Evolutionary conservation across 1,284 basidiomycete genomes (phyloP), one percentile per base, ranked within the genome.

Genomic region (Somion occarium): DNA sequence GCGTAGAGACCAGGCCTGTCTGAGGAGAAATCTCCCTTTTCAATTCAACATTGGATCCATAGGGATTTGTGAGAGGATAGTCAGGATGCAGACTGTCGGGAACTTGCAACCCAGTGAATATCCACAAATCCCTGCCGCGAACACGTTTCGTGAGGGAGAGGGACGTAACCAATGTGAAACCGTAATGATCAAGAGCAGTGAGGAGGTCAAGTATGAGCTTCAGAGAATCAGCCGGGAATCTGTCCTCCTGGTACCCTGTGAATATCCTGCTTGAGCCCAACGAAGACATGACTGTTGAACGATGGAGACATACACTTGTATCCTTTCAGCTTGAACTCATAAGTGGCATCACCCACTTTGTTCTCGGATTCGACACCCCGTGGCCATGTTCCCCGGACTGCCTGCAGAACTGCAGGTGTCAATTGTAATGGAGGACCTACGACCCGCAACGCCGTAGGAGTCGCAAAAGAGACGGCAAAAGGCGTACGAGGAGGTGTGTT

Each of bases 321-420:
- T 15, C 87, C 88, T 59, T 86, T 88, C 50, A 90, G 71, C 62
- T 85, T 88, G 68, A 90, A 90, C 64, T 90, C 87, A 61, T 79
- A 90, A 15, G 79, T 79, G 49, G 78, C 77, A 27, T 85, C 80
- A 9, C 79, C 82, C 1, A 88, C 72, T 62, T 85, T 89, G 22
- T 22, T 24, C 66, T 90, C 87, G 1, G 80, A 80, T 5, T 83
- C 77, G 12, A 89, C 84, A 19, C 87, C 88, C 57, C 85, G 75
- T 18, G 88, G 87, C 88, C 87, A 90, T 18, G 88, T 79, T 9
- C 73, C 76, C 53, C 88, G 76, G 13, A 89, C 85, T n/a, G 85
- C 83, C 61, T 85, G 82, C 19, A 90, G 72, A 51, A 90, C 88
- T 50, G 85, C 88, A 13, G 87, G 87, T 5, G 87, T 90, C 34